These are phyloP conservation scores for Crithidia bombi DNA, from an alignment of 208 protist genomes.

Conservation along the genomic window DNA sequence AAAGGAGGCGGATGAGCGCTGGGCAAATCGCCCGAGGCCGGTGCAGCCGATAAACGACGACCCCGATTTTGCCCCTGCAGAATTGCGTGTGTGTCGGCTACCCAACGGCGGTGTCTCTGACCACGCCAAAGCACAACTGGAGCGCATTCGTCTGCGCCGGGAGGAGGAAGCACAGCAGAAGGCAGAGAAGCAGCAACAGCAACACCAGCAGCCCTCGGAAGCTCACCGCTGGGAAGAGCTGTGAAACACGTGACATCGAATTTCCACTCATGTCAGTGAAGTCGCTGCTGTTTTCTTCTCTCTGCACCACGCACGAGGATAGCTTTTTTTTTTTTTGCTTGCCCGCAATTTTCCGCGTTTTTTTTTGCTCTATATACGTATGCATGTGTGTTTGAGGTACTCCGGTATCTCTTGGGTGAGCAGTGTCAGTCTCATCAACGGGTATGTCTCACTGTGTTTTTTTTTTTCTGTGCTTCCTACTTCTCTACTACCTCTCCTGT, in stretches of 20 bases:
- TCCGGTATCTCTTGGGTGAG: no score
- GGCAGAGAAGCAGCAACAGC: background rate
- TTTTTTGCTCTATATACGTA: no score
- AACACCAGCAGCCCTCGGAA: no score
- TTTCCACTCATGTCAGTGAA: no score
- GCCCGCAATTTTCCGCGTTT: background rate
- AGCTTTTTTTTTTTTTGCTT: conserved; percentile 20
- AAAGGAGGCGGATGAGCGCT: conserved; percentile 20
- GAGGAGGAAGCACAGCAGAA: conserved; percentile 16
- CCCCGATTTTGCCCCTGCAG: background rate
- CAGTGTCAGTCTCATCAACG: no score
- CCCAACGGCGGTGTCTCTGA: conserved; percentile 27
- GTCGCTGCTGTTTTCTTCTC: background rate
- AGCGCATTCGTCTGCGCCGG: conserved; percentile 18
- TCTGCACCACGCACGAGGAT: no score
- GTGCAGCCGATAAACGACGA: background rate
- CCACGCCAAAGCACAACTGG: conserved; percentile 1
- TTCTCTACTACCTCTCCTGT: no score
- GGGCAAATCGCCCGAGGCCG: conserved; percentile 17
- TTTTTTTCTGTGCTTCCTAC: no score
- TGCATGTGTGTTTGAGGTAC: no score
- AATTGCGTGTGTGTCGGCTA: conserved; percentile 17
- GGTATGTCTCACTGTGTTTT: background rate
- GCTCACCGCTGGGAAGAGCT: conserved; percentile 1
- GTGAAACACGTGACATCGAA: conserved; percentile 3